Evolutionary conservation across 2,329 filamentous ascomycete genomes (phyloP).

Genomic region (Pseudocercospora crystallina): DNA sequence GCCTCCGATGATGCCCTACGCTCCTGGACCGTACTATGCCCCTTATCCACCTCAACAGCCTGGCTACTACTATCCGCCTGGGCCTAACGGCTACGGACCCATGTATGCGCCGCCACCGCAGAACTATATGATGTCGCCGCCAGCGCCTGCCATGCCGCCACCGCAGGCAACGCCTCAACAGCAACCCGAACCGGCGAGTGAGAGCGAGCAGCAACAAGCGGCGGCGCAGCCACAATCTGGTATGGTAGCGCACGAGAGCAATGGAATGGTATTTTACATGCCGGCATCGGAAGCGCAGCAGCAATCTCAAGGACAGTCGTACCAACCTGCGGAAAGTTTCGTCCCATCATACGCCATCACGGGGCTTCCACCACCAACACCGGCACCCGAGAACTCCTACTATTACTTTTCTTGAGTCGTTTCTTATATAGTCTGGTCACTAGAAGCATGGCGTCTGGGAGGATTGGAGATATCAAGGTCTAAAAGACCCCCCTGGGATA

Average conservation of each 20-base stretch:
- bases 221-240: conserved; percentile 36
- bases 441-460: no score
- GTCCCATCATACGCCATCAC: conserved; percentile 36
- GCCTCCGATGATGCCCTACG: conserved; percentile 60
- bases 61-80: conserved; percentile 67
- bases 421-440: no score
- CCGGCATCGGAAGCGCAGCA: conserved; percentile 33
- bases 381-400: conserved; percentile 24
- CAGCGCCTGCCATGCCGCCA: conserved; percentile 34
- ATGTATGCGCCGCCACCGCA: conserved; percentile 34
- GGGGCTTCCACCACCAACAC: conserved; percentile 31
- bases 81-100: conserved; percentile 23
- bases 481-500: no score
- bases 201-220: conserved; percentile 2
- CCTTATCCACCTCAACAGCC: conserved; percentile 54
- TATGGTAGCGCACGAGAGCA: conserved; percentile 79
- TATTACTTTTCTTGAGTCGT: conserved; percentile 22
- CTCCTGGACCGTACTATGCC: conserved; percentile 56
- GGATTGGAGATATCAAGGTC: no score
- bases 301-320: conserved; percentile 26
- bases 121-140: conserved; percentile 36
- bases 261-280: conserved; percentile 93
- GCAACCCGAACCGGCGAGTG: conserved; percentile 2
- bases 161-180: conserved; percentile 25
- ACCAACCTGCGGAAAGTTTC: conserved; percentile 36